A percentile compares a stretch with the other conserved stretches of the same genome.
phyloP scores from a whole-genome alignment of 2,329 filamentous ascomycete genomes.

The Aspergillus proliferans region DNA sequence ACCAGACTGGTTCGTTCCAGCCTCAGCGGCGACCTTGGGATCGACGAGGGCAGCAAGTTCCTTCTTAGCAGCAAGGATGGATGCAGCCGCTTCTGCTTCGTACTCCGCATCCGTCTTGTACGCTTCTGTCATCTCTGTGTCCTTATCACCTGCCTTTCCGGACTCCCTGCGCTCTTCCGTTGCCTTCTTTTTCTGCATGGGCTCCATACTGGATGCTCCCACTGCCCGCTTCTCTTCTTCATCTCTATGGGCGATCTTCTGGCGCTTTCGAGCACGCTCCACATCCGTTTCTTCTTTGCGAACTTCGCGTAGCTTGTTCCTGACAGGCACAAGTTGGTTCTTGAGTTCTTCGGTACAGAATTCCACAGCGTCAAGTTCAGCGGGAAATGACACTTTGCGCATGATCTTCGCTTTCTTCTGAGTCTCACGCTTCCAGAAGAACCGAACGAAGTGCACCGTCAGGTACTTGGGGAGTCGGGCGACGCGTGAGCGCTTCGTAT shows the following conservation, averaged over 20 bases:
- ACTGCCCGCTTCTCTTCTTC: constrained; percentile 46
- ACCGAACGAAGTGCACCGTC: constrained; percentile 93
- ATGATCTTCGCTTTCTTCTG: constrained; percentile 99
- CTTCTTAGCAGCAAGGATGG: constrained; percentile 75
- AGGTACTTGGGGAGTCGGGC: constrained; percentile 88
- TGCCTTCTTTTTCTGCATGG: constrained; percentile 45
- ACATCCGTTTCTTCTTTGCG: constrained; percentile 92
- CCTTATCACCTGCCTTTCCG: constrained; percentile 46
- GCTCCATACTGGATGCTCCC: constrained; percentile 31
- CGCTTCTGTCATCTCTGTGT: constrained; percentile 66
- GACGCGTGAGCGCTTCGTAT: constrained; percentile 88
- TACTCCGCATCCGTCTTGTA: constrained; percentile 94
- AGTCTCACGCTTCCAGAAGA: constrained; percentile 93
- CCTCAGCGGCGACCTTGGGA: constrained; percentile 66
- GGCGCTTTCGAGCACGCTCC: constrained; percentile 83
- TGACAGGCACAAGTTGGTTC: constrained; percentile 77
- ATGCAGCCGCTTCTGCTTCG: constrained; percentile 73
- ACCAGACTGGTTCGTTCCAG: constrained; percentile 84
- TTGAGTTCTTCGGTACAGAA: constrained; percentile 90
- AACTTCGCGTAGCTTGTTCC: constrained; percentile 92
- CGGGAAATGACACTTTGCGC: constrained; percentile 94
- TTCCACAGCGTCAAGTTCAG: constrained; percentile 86
- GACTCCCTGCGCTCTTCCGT: constrained; percentile 47
- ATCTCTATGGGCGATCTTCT: constrained; percentile 62
- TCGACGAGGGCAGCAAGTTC: constrained; percentile 75